Base-by-base conservation (phyloP, 495 filamentous ascomycete genomes). In the Oidiodendron maius region DNA sequence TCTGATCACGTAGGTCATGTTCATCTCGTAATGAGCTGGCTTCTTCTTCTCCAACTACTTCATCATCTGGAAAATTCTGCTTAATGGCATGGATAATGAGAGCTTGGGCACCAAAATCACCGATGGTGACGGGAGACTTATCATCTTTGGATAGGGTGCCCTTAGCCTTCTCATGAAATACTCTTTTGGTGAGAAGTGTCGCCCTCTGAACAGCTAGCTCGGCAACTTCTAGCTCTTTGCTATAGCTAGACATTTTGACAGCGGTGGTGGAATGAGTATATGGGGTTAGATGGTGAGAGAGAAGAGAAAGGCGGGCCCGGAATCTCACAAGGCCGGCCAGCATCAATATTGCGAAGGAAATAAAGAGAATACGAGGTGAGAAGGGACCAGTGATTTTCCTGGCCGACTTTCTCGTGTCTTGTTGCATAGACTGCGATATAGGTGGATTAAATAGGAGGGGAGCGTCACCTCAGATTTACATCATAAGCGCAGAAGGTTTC, bases 101-200 rank as follows among this genome's bases (percentile, higher is more conserved):
- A 30, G 94, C 94, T 70, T 98, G 93, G 46, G 94, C 93, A 57
- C 94, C 94, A 61, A 95, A 96, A 70, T 98, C 93, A 62, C 90
- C 93, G 54, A 97, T 90, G 24, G 93, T 98, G 55, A 98, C 93
- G 51, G 94, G 93, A 20, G 94, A 97, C 55, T 82, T 83, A 71
- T 98, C 94, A 64, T 86, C 83, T 72, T 97, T 99, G 57, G 84
- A 87, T 26, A 94, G 74, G 45, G 93, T 95, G 49, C 91, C 90
- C 70, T 97, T 97, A 56, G 89, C 82, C 62, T 84, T 87, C 48
- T 88, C 83, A 69, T 87, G 81, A 77, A 94, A 97, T 65, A 97
- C 91, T 53, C 80, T 81, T 72, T 95, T 89, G 45, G 93, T 97
- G 49, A 97, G 81, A 53, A 91, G 70, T 22, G 82, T 74, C 16